Evolutionary conservation across 73 alveolate genomes (phyloP), one percentile per base, ranked within the genome.

Genomic region (Paramecium sexaurelia): DNA sequence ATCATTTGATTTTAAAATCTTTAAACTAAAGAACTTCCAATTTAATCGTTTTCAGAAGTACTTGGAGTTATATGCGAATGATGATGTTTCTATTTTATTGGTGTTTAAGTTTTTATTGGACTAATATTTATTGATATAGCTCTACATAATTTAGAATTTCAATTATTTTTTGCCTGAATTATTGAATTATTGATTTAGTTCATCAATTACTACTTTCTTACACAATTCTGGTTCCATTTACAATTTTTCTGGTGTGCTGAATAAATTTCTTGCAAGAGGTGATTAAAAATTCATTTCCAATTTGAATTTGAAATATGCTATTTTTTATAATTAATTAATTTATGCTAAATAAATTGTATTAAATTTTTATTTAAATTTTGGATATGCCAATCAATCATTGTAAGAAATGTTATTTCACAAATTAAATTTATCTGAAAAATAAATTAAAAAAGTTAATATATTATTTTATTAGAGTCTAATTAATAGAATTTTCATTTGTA

Each of bases 221-320:
- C 83, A 61, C 43, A 61, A 61, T 29, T 61, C 43, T 29, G 83
- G 83, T 61, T 61, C 83, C 83, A 61, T 61, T 26, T 61, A 61
- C 43, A 10, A 13, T 29, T 61, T 26, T 61, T 61, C 83, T 11
- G 83, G 83, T 3, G 39, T 32, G 3, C 83, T 61, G 26, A 61
- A 61, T 61, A 61, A 61, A 61, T 61, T 61, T 61, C 83, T 61
- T 61, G 83, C 83, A 29, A 61, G 83, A 32, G 83, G 43, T 11
- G 83, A 61, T 32, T 61, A 61, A 61, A 61, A 61, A 61, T 61
- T 32, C 83, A 61, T 61, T 61, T 61, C 47, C 83, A n/a, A 29
- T 61, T 61, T 61, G 83, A 61, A 61, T 61, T 61, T 32, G 43
- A 61, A 61, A 61, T 26, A 61, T 61, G 26, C 43, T 61, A 32